These are phyloP conservation scores for Pholiota microspora DNA, from an alignment of 768 basidiomycete species.

Conservation along the genomic window DNA sequence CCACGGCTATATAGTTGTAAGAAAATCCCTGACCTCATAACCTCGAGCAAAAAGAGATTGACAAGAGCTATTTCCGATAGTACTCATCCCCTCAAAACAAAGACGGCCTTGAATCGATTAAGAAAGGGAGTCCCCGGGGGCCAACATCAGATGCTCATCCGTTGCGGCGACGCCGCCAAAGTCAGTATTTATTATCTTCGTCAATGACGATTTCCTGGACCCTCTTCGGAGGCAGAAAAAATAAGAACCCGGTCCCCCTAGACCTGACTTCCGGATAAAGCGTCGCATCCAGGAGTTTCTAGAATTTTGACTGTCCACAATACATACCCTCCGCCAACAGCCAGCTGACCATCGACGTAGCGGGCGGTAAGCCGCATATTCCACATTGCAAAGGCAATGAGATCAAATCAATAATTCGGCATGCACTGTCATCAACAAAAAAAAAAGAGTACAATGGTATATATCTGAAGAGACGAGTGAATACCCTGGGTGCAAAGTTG, in stretches of 20 bases:
- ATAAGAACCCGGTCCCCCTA: neutral
- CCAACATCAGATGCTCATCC: neutral
- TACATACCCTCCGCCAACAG: no score
- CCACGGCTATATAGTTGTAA: no score
- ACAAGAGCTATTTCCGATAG: no score
- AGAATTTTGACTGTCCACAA: neutral
- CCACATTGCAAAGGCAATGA: no score
- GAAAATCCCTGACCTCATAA: neutral
- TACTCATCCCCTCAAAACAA: neutral
- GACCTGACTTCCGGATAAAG: neutral
- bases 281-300: neutral
- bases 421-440: neutral
- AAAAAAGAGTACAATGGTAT: neutral
- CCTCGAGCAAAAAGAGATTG: no score
- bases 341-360: no score
- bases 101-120: neutral
- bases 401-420: no score
- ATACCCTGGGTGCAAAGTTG: neutral
- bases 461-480: neutral
- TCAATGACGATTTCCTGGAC: neutral
- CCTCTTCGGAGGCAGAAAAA: neutral
- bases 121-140: neutral
- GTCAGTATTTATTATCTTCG: neutral
- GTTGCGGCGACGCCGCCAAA: neutral
- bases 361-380: no score